Conservation (phyloP, 2,329 filamentous ascomycete species). For the Alternaria panax region DNA sequence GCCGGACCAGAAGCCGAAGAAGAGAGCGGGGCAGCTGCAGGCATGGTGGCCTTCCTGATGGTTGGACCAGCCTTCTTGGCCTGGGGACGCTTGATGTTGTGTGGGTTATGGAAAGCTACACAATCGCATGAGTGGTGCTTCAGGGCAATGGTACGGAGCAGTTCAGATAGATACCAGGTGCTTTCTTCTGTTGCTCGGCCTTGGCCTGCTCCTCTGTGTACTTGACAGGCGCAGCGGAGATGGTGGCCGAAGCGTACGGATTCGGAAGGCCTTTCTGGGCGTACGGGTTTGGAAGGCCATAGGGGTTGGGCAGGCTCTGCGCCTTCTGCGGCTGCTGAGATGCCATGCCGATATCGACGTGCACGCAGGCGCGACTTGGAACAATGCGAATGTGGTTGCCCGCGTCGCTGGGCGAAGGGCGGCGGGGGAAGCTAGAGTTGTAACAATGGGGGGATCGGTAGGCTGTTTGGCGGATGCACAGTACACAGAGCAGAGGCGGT, state of each 20-base stretch:
- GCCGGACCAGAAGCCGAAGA: conserved; percentile 24
- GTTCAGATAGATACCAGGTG: conserved; percentile 43
- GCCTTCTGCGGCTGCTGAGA: conserved; percentile 34
- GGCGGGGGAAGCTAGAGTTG: neutral
- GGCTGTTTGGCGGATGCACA: neutral
- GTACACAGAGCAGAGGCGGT: neutral
- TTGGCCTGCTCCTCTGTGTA: conserved; percentile 42
- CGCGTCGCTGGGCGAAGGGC: neutral
- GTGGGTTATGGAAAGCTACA: conserved; percentile 45
- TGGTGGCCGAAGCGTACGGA: conserved; percentile 37
- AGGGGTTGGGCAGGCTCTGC: conserved; percentile 37
- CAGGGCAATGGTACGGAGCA: conserved; percentile 27
- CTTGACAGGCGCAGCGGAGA: conserved; percentile 39
- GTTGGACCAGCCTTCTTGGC: conserved; percentile 32
- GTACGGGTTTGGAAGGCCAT: conserved; percentile 41
- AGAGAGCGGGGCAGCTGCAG: conserved; percentile 23
- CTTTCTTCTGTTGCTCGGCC: conserved; percentile 42
- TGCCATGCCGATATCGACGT: conserved; percentile 30
- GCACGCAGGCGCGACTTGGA: conserved; percentile 11
- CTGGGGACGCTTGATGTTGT: conserved; percentile 45
- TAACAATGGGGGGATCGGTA: neutral
- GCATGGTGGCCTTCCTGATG: conserved; percentile 37
- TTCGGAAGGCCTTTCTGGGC: conserved; percentile 36
- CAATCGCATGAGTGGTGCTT: conserved; percentile 38
- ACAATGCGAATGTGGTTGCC: conserved; percentile 10